A percentile compares a stretch with the other conserved stretches of the same genome.
phyloP scores from a whole-genome alignment of 179 eudicot genomes.

The Nepenthes alata region DNA sequence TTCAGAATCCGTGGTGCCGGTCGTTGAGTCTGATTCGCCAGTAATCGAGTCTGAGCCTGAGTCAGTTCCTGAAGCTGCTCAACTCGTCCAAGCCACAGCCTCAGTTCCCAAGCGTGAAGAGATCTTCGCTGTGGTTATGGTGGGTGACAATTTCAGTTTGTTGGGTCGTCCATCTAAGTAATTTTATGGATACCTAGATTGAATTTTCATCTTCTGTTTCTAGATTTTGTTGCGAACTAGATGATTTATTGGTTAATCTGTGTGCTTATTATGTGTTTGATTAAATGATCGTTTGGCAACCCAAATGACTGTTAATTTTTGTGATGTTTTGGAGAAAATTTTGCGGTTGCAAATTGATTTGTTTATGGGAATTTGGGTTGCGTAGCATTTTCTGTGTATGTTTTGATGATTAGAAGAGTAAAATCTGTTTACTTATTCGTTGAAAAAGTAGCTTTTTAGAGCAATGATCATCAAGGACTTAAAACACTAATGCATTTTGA shows the following conservation, averaged over 20 bases:
- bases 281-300: neutral
- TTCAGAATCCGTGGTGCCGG: slow-evolving; percentile 18
- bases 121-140: slow-evolving; percentile 82
- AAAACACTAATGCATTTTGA: neutral
- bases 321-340: neutral
- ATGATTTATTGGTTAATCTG: neutral
- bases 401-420: neutral
- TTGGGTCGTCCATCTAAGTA: neutral
- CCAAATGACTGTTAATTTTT: neutral
- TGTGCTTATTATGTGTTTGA: neutral
- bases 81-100: neutral
- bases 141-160: slow-evolving; percentile 7
- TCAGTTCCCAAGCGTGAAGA: slow-evolving; percentile 36
- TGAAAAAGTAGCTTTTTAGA: neutral
- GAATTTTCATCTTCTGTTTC: neutral
- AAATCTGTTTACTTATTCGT: neutral
- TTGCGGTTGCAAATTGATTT: neutral
- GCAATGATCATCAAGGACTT: neutral
- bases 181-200: neutral
- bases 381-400: too few relatives aligned
- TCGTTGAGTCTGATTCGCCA: slow-evolving; percentile 4
- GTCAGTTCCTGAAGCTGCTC: too few relatives aligned
- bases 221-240: neutral
- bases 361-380: too few relatives aligned
- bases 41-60: slow-evolving; percentile 9